Conservation (phyloP, 2,329 filamentous ascomycete genomes). For the Neoarthrinium moseri region DNA sequence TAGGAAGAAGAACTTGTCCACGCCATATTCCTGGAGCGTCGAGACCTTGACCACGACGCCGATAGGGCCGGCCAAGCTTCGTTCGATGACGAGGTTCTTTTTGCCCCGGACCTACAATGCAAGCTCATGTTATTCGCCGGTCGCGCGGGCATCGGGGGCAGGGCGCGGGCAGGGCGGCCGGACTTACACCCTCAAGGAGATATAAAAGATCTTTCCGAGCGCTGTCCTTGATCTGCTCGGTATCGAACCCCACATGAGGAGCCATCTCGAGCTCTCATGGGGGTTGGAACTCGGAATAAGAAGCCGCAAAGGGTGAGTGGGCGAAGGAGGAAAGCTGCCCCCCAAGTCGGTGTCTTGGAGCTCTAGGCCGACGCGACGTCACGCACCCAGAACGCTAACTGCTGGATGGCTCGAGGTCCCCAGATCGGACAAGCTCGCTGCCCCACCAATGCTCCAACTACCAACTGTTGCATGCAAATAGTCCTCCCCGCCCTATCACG, state of each 20-base stretch:
- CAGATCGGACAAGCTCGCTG: too few species aligned
- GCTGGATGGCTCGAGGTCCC: too few species aligned
- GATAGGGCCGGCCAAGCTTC: conserved; percentile 83
- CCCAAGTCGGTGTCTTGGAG: conserved; percentile 13
- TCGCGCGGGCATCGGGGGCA: too few species aligned
- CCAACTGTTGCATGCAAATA: too few species aligned
- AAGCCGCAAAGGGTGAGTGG: not conserved
- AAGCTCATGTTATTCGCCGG: conserved; percentile 17
- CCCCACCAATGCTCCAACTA: too few species aligned
- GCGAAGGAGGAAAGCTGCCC: conserved; percentile 6
- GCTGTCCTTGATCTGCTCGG: conserved; percentile 74
- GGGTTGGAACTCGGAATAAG: conserved; percentile 19
- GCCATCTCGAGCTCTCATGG: conserved; percentile 63
- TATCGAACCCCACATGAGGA: conserved; percentile 69
- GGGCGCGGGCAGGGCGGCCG: too few species aligned
- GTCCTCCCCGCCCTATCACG: too few species aligned
- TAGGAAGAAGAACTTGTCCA: conserved; percentile 95
- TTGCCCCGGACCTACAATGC: conserved; percentile 85
- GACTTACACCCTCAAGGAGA: conserved; percentile 91
- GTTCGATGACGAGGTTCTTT: conserved; percentile 96
- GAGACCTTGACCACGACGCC: conserved; percentile 94
- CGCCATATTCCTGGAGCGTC: conserved; percentile 92
- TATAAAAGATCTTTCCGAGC: conserved; percentile 86
- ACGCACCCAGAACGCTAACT: not conserved
- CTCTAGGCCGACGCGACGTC: conserved; percentile 13